Evolutionary conservation across 179 eudicot species (phyloP).

Genomic region (Spinacia oleracea): DNA sequence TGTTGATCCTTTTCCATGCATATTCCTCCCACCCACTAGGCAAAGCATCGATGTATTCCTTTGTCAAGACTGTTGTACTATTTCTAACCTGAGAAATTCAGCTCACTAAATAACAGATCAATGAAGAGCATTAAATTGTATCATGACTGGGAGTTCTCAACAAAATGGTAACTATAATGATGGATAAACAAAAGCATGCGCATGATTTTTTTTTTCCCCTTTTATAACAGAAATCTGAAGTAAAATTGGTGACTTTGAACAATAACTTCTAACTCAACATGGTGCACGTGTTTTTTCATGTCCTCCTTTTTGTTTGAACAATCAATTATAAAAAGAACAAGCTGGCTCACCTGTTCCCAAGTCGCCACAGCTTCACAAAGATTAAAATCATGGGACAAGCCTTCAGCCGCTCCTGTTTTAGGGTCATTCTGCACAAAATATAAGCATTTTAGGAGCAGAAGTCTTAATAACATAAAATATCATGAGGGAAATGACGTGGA

Average conservation of each 20-base stretch:
- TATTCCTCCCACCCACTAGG: constrained; percentile 96
- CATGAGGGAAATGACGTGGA: background rate
- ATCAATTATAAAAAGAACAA: background rate
- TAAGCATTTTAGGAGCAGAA: constrained; percentile 3
- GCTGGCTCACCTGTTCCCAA: constrained; percentile 84
- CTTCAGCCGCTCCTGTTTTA: constrained; percentile 79
- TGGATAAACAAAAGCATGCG: background rate
- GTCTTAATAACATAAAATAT: background rate
- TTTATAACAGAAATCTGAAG: background rate
- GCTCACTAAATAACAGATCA: constrained; percentile 67
- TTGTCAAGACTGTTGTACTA: constrained; percentile 86
- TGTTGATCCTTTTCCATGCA: constrained; percentile 93
- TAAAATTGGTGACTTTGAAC: background rate
- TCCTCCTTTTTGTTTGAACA: background rate
- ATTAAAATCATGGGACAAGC: constrained; percentile 67
- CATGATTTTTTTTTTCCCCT: background rate
- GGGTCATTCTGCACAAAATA: constrained; percentile 77
- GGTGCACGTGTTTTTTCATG: background rate
- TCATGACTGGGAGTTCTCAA: background rate
- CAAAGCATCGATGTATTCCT: constrained; percentile 85
- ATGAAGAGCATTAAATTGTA: constrained; percentile 31
- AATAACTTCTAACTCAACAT: background rate
- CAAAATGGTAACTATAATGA: background rate
- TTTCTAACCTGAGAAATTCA: constrained; percentile 83
- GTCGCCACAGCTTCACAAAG: constrained; percentile 98